Base-by-base conservation (phyloP, 2,329 filamentous ascomycete species). In the Diaporthe citri region DNA sequence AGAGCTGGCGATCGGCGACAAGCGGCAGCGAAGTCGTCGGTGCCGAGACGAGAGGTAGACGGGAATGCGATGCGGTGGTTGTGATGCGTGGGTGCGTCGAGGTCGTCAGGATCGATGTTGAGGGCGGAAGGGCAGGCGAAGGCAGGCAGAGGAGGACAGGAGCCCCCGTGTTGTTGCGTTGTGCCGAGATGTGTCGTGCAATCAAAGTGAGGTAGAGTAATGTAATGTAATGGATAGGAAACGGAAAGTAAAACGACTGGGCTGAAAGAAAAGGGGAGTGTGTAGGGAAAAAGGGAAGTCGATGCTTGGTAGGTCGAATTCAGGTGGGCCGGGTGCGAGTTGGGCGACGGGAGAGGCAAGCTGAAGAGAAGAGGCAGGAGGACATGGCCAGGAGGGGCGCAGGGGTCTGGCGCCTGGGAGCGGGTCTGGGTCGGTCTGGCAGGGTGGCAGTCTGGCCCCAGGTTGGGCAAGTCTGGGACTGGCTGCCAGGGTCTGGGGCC, bases 181-280 rank as follows among this genome's bases (percentile, higher is more conserved):
- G 28, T 28, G 31, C 46, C n/a, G 25, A 28, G 71, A 46, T 25
- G 60, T 28, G 46, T 55, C 31, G 43, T 39, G 41, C n/a, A 46
- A 25, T 15, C 20, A 64, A 39, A 15, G 36, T 48, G 15, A 25
- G 48, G 60, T 22, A 73, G 20, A 46, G 17, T 3, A 34, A 20
- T 36, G 71, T 43, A 73, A 46, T 46, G 69, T 34, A 60, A 15
- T 28, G 71, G 56, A 52, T 34, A 60, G 55, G 62, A 39, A 74
- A 46, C 52, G 43, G 25, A 48, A 52, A n/a, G 36, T 60, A 51
- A 59, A 74, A 25, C 6, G 41, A 34, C 41, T 13, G 41, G 66
- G 41, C 36, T 62, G 71, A 60, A 60, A 70, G 39, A 60, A 60
- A 67, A 57, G 71, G 46, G 62, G 46, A 41, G 62, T 17, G 13